These are phyloP conservation scores for Pouteria campechiana DNA, from an alignment of 179 eudicot species.

Conservation along the genomic window DNA sequence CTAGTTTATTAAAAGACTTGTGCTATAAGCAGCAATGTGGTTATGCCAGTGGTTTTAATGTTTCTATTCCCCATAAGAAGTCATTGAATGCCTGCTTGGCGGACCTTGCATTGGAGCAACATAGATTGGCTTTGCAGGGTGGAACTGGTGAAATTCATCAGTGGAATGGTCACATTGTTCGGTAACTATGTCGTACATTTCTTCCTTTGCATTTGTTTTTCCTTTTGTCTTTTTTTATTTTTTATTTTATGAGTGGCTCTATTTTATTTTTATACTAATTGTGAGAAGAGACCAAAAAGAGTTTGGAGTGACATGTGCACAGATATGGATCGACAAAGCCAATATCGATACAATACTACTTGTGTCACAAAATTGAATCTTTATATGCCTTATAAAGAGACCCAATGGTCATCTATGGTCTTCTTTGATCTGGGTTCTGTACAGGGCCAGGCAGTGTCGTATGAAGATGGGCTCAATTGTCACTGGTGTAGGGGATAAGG, in stretches of 20 bases:
- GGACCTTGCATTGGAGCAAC: slow-evolving; percentile 50
- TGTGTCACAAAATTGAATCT: too few species aligned
- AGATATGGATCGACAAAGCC: too few species aligned
- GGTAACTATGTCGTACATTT: slow-evolving; percentile 28
- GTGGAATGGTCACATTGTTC: slow-evolving; percentile 62
- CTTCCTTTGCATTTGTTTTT: neutral
- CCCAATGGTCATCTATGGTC: too few species aligned
- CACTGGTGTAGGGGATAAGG: slow-evolving; percentile 90
- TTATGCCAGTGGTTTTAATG: slow-evolving; percentile 10
- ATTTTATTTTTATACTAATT: too few species aligned
- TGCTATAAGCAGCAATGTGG: slow-evolving; percentile 26
- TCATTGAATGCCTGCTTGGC: slow-evolving; percentile 28
- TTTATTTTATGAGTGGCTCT: neutral
- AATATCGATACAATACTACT: too few species aligned
- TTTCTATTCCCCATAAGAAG: slow-evolving; percentile 11
- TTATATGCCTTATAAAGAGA: too few species aligned
- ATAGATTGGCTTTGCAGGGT: slow-evolving; percentile 34
- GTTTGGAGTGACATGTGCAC: too few species aligned
- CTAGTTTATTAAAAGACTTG: slow-evolving; percentile 28
- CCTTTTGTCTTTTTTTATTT: neutral
- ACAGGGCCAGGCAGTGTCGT: slow-evolving; percentile 63
- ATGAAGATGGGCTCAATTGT: slow-evolving; percentile 83
- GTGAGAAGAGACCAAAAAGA: too few species aligned
- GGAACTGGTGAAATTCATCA: slow-evolving; percentile 38
- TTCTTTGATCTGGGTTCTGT: slow-evolving; percentile 4